Evolutionary conservation across 176 grass and related monocot species (phyloP), one percentile per base, ranked within the genome.

Genomic region (Cocos nucifera): DNA sequence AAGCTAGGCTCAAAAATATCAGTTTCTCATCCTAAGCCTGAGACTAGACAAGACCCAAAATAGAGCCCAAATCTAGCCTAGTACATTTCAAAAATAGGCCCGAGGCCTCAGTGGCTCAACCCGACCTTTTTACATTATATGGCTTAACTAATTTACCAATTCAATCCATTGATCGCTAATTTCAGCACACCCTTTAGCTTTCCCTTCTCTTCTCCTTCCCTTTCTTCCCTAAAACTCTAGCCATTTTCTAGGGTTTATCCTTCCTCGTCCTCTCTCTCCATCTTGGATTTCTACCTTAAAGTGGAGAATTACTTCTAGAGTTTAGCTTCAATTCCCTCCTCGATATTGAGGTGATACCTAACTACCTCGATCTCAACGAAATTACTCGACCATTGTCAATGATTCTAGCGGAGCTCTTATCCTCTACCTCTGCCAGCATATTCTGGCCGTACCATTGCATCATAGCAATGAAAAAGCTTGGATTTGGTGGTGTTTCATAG

Each of bases 261-360:
- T 59, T 10, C 65, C 17, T 69, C 62, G 2, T 1, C 2, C 10
- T 44, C 35, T 9, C 49, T 50, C 19, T 22, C 20, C 27, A 23
- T 67, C 52, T 4, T 51, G 48, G 8, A 49, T 51, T 14, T 57
- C 12, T 6, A 24, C 2, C 25, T 4, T 15, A 16, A 6, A 69
- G n/a, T 23, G 57, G 87, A 91, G 87, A 85, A 77, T 70, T 69
- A 64, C 53, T 69, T 21, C 21, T 21, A 21, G 1, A 21, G 21
- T 21, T 21, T 21, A 21, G 21, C 21, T 21, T 21, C 1, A 1
- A 21, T 21, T 21, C 0, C 21, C 21, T 21, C 21, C 21, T 21
- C 21, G 21, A 78, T 75, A 58, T 75, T 65, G 5, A 53, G 64
- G 51, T 54, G 65, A 24, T 27, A 62, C 4, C 51, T 82, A 5